phyloP scores from a whole-genome alignment of 768 basidiomycete species.

The Coprinellus micaceus region DNA sequence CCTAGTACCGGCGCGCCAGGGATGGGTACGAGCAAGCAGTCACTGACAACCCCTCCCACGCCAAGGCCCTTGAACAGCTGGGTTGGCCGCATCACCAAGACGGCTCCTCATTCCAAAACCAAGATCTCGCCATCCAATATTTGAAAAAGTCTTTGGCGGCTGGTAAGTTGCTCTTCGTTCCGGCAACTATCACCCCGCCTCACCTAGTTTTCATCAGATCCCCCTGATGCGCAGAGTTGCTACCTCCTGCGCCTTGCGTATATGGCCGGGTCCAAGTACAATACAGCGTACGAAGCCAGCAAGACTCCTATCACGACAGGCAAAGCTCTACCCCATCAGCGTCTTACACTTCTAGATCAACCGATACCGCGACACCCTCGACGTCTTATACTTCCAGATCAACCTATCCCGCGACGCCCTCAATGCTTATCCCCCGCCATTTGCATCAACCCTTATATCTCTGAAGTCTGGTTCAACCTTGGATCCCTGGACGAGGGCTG shows the following conservation, averaged over 20 bases:
- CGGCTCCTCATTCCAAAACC: slow-evolving; percentile 93
- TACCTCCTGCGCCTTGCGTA: slow-evolving; percentile 97
- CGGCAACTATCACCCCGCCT: slow-evolving; percentile 5
- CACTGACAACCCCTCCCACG: slow-evolving; percentile 82
- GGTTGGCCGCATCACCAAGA: slow-evolving; percentile 98
- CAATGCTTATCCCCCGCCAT: slow-evolving; percentile 99
- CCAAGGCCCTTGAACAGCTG: slow-evolving; percentile 95
- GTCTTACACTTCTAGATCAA: slow-evolving; percentile 99
- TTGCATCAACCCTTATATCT: slow-evolving; percentile 96
- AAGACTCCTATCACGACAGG: slow-evolving; percentile 98
- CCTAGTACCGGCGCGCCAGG: slow-evolving; percentile 81
- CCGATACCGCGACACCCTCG: slow-evolving; percentile 97
- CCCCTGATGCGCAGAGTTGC: slow-evolving; percentile 96
- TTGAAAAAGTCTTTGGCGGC: slow-evolving; percentile 94
- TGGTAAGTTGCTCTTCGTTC: slow-evolving; percentile 48
- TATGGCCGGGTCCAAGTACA: slow-evolving; percentile 98
- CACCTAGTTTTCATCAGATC: slow-evolving; percentile 41
- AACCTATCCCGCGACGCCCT: slow-evolving; percentile 99
- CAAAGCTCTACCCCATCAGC: slow-evolving; percentile 97
- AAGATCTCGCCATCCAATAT: slow-evolving; percentile 90
- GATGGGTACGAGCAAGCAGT: slow-evolving; percentile 98
- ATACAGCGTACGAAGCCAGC: slow-evolving; percentile 99
- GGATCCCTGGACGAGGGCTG: slow-evolving; percentile 96
- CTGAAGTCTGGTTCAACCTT: slow-evolving; percentile 94
- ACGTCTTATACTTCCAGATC: slow-evolving; percentile 98